Evolutionary conservation across 2,329 filamentous ascomycete species (phyloP), one percentile per base, ranked within the genome.

Genomic region (Arthrobotrys sinensis): DNA sequence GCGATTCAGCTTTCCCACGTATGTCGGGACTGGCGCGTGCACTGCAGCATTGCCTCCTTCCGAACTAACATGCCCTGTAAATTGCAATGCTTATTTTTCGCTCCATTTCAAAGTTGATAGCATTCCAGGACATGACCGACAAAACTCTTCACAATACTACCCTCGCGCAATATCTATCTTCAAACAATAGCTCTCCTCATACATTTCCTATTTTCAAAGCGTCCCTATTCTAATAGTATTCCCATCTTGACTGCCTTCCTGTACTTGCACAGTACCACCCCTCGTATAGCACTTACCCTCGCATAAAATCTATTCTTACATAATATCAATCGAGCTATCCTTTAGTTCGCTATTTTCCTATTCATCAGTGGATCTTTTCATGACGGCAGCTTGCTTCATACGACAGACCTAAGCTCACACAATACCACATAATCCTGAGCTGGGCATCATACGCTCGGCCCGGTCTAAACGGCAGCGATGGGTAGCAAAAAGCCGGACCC

Each of bases 71-170:
- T 46, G 43, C 43, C n/a, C 12, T 46, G 43, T 46, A 46, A 46
- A 46, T 46, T 46, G 43, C 43, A 19, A 46, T 19, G 43, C 43
- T 46, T 46, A 46, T 46, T 46, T 46, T 46, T 46, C 43, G 43
- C 43, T 19, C 43, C 43, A 46, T 46, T 46, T 19, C 12, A 46
- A 46, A 46, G 43, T 46, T 46, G 43, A 46, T 46, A 46, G 43
- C 43, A 19, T 46, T 46, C 43, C n/a, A 46, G 43, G 43, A 46
- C 43, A 46, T 19, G 43, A 46, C 14, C 43, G 43, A 46, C 43
- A 46, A 46, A 46, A 46, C 43, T 46, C n/a, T 46, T 46, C 43
- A 46, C 43, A 46, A 46, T 46, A 46, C 43, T n/a, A 46, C 43
- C 43, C 43, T 46, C 43, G 43, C 43, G 43, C 43, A 46, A 46